Evolutionary conservation across 129 eudicot genomes (phyloP).

Genomic region (Pittosporum tobira): DNA sequence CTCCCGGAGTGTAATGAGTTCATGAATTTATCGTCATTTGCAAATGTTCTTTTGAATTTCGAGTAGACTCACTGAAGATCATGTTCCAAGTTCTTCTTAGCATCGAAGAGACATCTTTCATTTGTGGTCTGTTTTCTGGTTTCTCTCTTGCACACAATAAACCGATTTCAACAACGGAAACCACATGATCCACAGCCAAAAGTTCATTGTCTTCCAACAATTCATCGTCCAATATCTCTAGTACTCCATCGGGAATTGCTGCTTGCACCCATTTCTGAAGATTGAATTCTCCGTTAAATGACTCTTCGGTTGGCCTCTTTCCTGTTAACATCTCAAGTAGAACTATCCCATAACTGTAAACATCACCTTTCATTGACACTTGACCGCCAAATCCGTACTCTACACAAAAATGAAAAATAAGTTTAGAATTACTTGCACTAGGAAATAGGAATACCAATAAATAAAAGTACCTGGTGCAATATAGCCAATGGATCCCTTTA

Average conservation of each 20-base stretch:
- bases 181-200: not conserved
- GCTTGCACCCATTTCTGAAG: conserved; percentile 15
- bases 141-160: conserved; percentile 7
- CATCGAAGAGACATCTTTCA: conserved; percentile 9
- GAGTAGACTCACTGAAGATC: not conserved
- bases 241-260: not conserved
- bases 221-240: conserved; percentile 1
- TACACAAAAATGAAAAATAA: conserved; percentile 8
- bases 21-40: no score
- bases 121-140: conserved; percentile 13
- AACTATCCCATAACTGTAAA: conserved; percentile 20
- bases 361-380: conserved; percentile 19
- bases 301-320: conserved; percentile 18
- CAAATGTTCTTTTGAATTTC: not conserved
- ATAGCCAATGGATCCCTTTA: conserved; percentile 26
- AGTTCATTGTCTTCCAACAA: not conserved
- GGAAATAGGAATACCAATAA: not conserved
- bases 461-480: conserved; percentile 23
- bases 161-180: conserved; percentile 4
- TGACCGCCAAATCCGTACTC: conserved; percentile 15
- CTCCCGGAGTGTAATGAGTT: no score
- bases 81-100: not conserved
- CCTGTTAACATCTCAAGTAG: conserved; percentile 20
- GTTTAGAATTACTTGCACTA: not conserved
- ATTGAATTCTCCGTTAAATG: conserved; percentile 11